Base-by-base conservation (phyloP, 345 rosid species). In the Dimocarpus longan region DNA sequence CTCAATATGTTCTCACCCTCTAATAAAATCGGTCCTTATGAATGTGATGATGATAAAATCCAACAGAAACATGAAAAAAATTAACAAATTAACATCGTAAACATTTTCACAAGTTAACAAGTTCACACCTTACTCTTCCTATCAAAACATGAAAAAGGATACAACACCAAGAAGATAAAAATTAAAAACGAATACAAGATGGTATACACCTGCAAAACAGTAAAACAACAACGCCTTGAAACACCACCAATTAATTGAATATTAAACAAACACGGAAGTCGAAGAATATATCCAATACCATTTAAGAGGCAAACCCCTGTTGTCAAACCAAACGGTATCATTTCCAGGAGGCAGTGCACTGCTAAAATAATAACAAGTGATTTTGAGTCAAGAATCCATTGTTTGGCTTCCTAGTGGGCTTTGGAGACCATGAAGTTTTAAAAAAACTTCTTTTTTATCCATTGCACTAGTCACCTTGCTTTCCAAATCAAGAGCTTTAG, bases 401-500 rank as follows among this genome's bases (percentile, higher is more conserved):
- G 37, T 32, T 32, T 32, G 37, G 37, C 37, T 2, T 32, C 37
- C 37, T 32, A 0, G 3, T 32, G 37, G 37, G 37, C 37, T 32
- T 32, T 32, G 37, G 37, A 1, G 32, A 28, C 32, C 1, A 28
- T 1, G 32, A 2, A 32, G 37, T 32, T 32, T 32, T 32, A 1
- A 32, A 32, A 32, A 32, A 1, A 2, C 37, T 32, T 32, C 3
- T 32, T 26, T 32, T 32, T 32, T 32, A 32, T 32, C 4, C 37
- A n/a, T n/a, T n/a, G n/a, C n/a, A 64, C 8, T 15, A 63, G 76
- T 79, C 82, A 93, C 99, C 99, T 95, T 91, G 83, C 89, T 90
- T 88, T 95, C 98, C 81, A 92, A 84, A 78, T 95, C 97, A 76
- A 95, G 98, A 77, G 93, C 90, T 85, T 95, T 91, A 65, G 99